Percentiles rank a stretch among this genome's conserved stretches.
These are phyloP conservation scores for Salix brachista DNA, from an alignment of 345 rosid genomes.

Conservation along the genomic window DNA sequence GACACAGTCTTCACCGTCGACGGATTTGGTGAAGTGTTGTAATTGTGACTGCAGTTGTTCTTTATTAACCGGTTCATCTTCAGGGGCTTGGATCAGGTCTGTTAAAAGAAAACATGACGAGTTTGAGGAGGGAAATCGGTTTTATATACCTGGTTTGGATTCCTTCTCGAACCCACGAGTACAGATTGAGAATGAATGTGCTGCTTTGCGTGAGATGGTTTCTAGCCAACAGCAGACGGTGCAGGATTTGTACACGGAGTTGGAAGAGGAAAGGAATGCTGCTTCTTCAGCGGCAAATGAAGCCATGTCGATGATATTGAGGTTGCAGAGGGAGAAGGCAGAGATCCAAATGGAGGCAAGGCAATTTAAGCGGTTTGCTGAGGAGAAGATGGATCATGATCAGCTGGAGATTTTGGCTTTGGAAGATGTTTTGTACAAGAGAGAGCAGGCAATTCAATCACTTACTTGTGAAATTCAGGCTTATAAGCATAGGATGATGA, in stretches of 20 bases:
- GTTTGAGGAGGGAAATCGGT: constrained; percentile 44
- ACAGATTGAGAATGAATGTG: constrained; percentile 72
- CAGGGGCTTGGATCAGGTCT: constrained; percentile 52
- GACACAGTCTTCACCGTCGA: constrained; percentile 9
- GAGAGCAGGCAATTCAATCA: constrained; percentile 82
- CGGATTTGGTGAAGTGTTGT: constrained; percentile 44
- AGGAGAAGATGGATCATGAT: constrained; percentile 93
- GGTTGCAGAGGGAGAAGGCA: constrained; percentile 94
- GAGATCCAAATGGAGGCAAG: constrained; percentile 89
- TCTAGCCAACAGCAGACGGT: constrained; percentile 65
- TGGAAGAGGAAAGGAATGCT: constrained; percentile 96
- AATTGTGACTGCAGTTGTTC: constrained; percentile 66
- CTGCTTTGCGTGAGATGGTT: constrained; percentile 69
- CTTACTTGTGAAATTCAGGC: constrained; percentile 82
- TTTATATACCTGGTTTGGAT: constrained; percentile 53
- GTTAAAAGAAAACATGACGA: constrained; percentile 70
- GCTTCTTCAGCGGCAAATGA: constrained; percentile 90
- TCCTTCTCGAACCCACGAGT: constrained; percentile 54
- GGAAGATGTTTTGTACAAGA: constrained; percentile 82
- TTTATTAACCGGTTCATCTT: constrained; percentile 18
- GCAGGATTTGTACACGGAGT: constrained; percentile 59
- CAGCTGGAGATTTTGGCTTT: constrained; percentile 68
- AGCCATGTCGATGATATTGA: constrained; percentile 97
- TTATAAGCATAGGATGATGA: constrained; percentile 93
- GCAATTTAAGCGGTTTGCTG: constrained; percentile 81